A percentile compares a stretch with the other conserved stretches of the same genome.
phyloP scores from a whole-genome alignment of 1,284 basidiomycete species.

The Apiotrichum siamense region DNA sequence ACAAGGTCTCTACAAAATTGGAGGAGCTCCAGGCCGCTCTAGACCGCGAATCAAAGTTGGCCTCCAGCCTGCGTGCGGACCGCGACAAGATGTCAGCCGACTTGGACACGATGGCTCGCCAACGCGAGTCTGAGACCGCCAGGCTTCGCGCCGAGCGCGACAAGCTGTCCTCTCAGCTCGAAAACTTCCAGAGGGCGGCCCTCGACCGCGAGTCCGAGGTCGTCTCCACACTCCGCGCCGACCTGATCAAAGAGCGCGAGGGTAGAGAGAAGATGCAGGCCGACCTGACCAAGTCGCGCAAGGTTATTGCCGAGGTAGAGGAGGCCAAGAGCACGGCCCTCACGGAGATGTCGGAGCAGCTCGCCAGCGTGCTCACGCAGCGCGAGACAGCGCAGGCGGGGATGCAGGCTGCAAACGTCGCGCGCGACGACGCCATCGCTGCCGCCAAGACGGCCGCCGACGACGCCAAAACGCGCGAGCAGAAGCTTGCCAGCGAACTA shows the following conservation, averaged over 20 bases:
- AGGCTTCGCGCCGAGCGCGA: not conserved
- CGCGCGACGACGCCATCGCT: not conserved
- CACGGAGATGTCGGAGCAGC: not conserved
- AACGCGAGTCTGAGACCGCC: slow-evolving; percentile 14
- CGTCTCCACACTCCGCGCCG: slow-evolving; percentile 21
- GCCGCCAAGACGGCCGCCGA: not conserved
- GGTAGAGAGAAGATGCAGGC: not conserved
- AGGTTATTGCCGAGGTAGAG: not conserved
- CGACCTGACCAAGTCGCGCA: not conserved
- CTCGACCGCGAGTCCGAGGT: slow-evolving; percentile 24
- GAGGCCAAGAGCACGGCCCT: not conserved
- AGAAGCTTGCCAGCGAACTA: slow-evolving; percentile 1
- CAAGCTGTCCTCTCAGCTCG: slow-evolving; percentile 22
- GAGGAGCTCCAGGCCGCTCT: slow-evolving; percentile 15
- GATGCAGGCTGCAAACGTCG: not conserved
- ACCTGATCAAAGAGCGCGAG: slow-evolving; percentile 13
- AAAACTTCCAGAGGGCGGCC: slow-evolving; percentile 25
- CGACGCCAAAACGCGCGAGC: not conserved
- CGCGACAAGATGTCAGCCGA: slow-evolving; percentile 5
- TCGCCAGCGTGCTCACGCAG: not conserved
- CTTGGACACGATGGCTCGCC: not conserved
- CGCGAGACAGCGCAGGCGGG: not conserved
- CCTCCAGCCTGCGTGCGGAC: slow-evolving; percentile 15
- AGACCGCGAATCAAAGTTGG: slow-evolving; percentile 21
- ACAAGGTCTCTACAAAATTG: not conserved